Evolutionary conservation across 116 monocot genomes (phyloP), one percentile per base, ranked within the genome.

Genomic region (Cymodocea nodosa): DNA sequence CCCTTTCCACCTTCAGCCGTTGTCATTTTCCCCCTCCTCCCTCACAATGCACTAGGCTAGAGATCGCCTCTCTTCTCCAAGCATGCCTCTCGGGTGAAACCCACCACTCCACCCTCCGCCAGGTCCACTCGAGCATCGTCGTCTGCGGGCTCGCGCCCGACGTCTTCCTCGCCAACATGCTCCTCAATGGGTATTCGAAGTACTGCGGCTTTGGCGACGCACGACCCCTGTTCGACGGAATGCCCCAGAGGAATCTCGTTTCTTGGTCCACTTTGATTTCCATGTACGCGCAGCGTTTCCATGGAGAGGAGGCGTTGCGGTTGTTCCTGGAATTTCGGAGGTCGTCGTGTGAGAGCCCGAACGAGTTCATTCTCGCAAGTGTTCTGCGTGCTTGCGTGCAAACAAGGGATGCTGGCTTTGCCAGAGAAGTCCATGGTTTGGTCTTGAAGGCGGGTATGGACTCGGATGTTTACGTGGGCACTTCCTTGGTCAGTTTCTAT

Each of bases 251-350:
- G 56, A 87, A 87, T 60, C 37, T 79, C 53, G 81, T 87, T 40
- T 92, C 92, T 35, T 92, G 79, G 85, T 93, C 93, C 18, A 74
- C 89, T 0, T 52, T 93, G 66, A 81, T 93, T 52, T 85, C 93
- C 16, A 70, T 72, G 71, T 82, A 76, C 52, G 57, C 89, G 15
- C 81, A 81, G 15, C 80, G 73, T 67, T 23, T 50, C 35, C 57
- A n/a, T 23, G 30, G 64, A 2, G 64, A 76, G 60, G 75, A 81
- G 24, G 81, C 85, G 13, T 51, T 87, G 34, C 51, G 40, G 0
- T 50, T 87, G 50, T 87, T 87, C 52, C 75, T 70, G 2, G 19
- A 30, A 39, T 85, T 83, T 37, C 54, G 73, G 5, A 69, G 58
- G 4, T 70, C 62, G 24, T 85, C 57, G 13, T 50, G 52, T 1